Conservation (phyloP, 208 protist species). For the Tritrichomonas foetus region DNA sequence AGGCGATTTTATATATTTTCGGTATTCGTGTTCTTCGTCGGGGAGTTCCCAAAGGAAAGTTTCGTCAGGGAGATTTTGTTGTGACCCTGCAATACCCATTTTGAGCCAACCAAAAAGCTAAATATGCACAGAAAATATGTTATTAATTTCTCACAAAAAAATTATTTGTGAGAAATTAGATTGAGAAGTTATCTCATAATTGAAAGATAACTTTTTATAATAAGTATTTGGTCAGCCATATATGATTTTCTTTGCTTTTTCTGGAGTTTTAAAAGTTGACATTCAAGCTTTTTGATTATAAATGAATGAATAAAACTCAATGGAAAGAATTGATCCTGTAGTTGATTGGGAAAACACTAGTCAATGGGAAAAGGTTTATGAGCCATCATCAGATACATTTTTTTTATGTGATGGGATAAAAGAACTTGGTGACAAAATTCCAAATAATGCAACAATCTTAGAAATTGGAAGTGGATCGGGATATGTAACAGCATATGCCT, state of each 20-base stretch:
- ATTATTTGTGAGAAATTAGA: no score
- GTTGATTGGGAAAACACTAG: not conserved
- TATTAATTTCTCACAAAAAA: no score
- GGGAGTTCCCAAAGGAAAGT: not conserved
- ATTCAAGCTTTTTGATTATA: no score
- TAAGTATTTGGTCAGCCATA: no score
- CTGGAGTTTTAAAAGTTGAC: no score
- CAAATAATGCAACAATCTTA: not conserved
- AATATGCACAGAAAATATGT: not conserved
- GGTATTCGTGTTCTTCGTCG: not conserved
- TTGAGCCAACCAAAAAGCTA: not conserved
- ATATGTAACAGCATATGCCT: not conserved
- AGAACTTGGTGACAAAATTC: not conserved
- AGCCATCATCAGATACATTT: slow-evolving; percentile 24
- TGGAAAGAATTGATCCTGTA: not conserved
- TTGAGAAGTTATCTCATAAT: no score
- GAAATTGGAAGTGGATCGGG: slow-evolving; percentile 16
- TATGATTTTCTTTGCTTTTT: no score
- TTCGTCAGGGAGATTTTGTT: not conserved
- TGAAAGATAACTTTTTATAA: no score
- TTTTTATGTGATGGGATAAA: slow-evolving; percentile 27
- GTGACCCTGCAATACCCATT: not conserved
- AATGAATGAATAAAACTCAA: no score
- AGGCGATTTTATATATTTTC: not conserved
- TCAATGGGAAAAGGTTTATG: slow-evolving; percentile 20